A percentile compares a stretch with the other conserved stretches of the same genome.
phyloP scores from a whole-genome alignment of 495 filamentous ascomycete species.

The Massariosphaeria phaeospora region DNA sequence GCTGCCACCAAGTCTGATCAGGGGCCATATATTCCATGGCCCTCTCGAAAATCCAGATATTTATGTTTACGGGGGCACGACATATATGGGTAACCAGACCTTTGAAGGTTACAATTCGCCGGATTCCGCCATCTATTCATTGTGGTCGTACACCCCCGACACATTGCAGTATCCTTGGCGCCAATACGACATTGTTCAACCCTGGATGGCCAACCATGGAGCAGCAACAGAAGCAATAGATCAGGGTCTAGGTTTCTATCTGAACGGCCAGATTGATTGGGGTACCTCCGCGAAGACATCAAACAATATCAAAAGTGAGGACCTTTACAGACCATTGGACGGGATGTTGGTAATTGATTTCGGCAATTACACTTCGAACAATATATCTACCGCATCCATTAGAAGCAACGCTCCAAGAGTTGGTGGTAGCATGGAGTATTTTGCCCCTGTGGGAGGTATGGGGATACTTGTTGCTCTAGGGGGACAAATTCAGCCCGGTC shows the following conservation, averaged over 20 bases:
- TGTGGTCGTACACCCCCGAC: slow-evolving; percentile 33
- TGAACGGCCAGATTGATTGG: slow-evolving; percentile 44
- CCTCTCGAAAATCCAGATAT: slow-evolving; percentile 24
- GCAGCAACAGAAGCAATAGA: slow-evolving; percentile 40
- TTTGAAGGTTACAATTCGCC: not conserved
- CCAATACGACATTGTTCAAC: slow-evolving; percentile 39
- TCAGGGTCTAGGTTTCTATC: slow-evolving; percentile 41
- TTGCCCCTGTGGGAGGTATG: slow-evolving; percentile 13
- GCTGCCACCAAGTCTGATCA: slow-evolving; percentile 36
- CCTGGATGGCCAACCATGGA: slow-evolving; percentile 40
- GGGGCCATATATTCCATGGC: slow-evolving; percentile 40
- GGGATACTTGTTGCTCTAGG: slow-evolving; percentile 27
- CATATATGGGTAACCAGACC: slow-evolving; percentile 10
- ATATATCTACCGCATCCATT: slow-evolving; percentile 17
- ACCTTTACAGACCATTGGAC: slow-evolving; percentile 27
- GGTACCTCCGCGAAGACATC: slow-evolving; percentile 32
- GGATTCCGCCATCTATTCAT: slow-evolving; percentile 8
- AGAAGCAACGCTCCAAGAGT: slow-evolving; percentile 12
- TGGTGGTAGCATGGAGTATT: slow-evolving; percentile 22
- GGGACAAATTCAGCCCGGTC: slow-evolving; percentile 11
- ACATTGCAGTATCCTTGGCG: slow-evolving; percentile 39
- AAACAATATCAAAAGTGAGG: slow-evolving; percentile 8
- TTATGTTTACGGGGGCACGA: slow-evolving; percentile 23
- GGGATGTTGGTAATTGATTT: slow-evolving; percentile 44
- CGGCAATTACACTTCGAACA: slow-evolving; percentile 33